Percentiles rank a stretch among this genome's conserved stretches.
Evolutionary conservation across 495 filamentous ascomycete species (phyloP).

Genomic region (Astrothelium macrocarpum): DNA sequence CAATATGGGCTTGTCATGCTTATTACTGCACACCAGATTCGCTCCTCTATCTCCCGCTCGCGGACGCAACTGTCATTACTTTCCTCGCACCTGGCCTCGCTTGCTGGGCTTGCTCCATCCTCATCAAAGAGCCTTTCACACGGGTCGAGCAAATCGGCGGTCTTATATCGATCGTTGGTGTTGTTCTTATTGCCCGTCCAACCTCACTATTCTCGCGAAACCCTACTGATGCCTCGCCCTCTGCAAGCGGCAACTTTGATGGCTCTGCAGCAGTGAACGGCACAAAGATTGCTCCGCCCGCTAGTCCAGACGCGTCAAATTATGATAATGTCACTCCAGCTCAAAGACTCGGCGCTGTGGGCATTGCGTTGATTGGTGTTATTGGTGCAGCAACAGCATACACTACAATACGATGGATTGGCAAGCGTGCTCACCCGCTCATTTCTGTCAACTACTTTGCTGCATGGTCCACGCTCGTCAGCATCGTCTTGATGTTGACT

Average conservation of each 20-base stretch:
- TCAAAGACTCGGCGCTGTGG: slow-evolving; percentile 65
- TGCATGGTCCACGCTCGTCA: slow-evolving; percentile 57
- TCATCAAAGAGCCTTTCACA: slow-evolving; percentile 71
- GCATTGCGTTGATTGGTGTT: slow-evolving; percentile 68
- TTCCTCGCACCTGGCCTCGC: slow-evolving; percentile 76
- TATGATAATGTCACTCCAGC: slow-evolving; percentile 42
- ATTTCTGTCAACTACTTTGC: slow-evolving; percentile 84
- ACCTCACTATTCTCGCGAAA: slow-evolving; percentile 42
- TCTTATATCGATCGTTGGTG: slow-evolving; percentile 65
- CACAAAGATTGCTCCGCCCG: slow-evolving; percentile 20
- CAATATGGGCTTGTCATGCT: neutral
- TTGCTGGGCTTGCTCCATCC: slow-evolving; percentile 71
- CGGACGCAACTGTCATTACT: slow-evolving; percentile 87
- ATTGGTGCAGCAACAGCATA: slow-evolving; percentile 68
- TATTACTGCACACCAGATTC: slow-evolving; percentile 43
- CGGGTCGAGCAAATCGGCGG: slow-evolving; percentile 66
- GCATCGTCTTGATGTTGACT: slow-evolving; percentile 46
- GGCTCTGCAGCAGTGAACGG: slow-evolving; percentile 28
- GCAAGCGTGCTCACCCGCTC: slow-evolving; percentile 71
- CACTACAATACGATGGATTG: slow-evolving; percentile 77
- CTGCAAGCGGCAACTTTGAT: slow-evolving; percentile 28
- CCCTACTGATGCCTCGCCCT: slow-evolving; percentile 13
- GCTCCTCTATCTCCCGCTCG: slow-evolving; percentile 75
- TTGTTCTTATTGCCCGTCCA: slow-evolving; percentile 77
- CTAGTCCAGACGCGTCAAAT: slow-evolving; percentile 17